Conservation (phyloP, 2,329 filamentous ascomycete species). For the Colletotrichum costaricense region DNA sequence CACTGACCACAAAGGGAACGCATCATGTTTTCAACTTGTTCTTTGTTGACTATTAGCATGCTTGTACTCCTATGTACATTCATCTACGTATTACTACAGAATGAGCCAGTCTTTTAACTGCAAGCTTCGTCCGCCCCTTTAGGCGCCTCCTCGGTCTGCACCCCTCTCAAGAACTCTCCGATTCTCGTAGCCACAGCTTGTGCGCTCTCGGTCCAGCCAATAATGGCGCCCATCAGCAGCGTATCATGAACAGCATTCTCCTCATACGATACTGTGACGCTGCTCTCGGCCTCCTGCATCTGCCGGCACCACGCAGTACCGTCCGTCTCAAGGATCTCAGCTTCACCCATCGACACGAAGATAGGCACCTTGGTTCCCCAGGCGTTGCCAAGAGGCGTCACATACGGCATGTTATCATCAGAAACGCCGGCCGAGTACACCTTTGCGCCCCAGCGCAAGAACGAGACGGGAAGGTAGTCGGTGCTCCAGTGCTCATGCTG, state of each 20-base stretch:
- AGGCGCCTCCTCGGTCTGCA: background rate
- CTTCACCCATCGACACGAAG: constrained; percentile 19
- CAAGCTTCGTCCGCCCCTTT: background rate
- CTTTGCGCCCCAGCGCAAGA: constrained; percentile 23
- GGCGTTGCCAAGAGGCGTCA: constrained; percentile 19
- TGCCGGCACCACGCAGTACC: constrained; percentile 19
- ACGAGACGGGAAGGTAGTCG: constrained; percentile 20
- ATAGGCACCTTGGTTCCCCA: constrained; percentile 15
- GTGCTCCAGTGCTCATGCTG: constrained; percentile 23
- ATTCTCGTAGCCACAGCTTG: constrained; percentile 14
- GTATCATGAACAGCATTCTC: constrained; percentile 19
- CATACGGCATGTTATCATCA: background rate
- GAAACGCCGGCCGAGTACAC: constrained; percentile 14
- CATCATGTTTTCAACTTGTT: too few species aligned
- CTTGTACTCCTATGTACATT: background rate
- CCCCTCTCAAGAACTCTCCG: constrained; percentile 2
- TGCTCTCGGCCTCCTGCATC: constrained; percentile 7
- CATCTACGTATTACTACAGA: too few species aligned
- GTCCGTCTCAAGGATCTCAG: constrained; percentile 17
- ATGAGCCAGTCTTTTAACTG: background rate
- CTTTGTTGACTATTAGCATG: background rate
- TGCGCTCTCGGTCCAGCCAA: constrained; percentile 21
- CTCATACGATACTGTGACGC: constrained; percentile 7
- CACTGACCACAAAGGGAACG: too few species aligned
- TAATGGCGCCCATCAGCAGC: constrained; percentile 10